Evolutionary conservation across 306 rosid genomes (phyloP), one percentile per base, ranked within the genome.

Genomic region (Vigna radiata): DNA sequence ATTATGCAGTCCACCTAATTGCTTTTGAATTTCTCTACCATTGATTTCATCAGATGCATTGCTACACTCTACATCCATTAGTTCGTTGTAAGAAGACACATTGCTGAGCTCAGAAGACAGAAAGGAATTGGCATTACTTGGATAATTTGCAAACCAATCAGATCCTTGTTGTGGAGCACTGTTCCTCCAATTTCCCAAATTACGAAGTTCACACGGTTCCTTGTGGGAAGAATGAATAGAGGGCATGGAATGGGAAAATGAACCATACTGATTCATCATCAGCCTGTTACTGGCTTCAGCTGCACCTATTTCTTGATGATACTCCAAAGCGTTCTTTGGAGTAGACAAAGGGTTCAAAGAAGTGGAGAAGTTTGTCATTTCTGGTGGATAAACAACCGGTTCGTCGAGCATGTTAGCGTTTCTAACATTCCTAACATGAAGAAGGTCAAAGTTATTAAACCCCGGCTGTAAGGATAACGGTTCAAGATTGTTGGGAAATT

Each of bases 361-460:
- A 6, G 83, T 49, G 0, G 87, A 84, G 37, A 83, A 86, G 81
- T 80, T 79, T 31, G 75, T 62, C 70, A 85, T 81, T 72, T 89
- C 90, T 7, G 92, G 64, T 27, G 93, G 77, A 11, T 78, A 80
- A 36, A 68, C 43, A n/a, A 69, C 48, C 3, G 39, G 53, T 60
- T 91, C 95, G 50, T 86, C 88, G 52, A 87, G 93, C 79, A 87
- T 73, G 83, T 77, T 80, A 0, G 88, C 84, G 44, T 84, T 89
- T 73, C 91, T 84, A 17, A 82, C 85, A 78, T 59, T 86, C 17
- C 91, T 90, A 47, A 86, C 89, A 46, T 88, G 86, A 80, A 83
- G 80, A 37, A 87, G 76, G 72, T 86, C 87, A 39, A 86, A 82
- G 85, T 72, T 81, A n/a, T 72, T 78, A n/a, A 80, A 60, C 8